Base-by-base conservation (phyloP, 805 yeast genomes). In the Teunomyces pallodes region DNA sequence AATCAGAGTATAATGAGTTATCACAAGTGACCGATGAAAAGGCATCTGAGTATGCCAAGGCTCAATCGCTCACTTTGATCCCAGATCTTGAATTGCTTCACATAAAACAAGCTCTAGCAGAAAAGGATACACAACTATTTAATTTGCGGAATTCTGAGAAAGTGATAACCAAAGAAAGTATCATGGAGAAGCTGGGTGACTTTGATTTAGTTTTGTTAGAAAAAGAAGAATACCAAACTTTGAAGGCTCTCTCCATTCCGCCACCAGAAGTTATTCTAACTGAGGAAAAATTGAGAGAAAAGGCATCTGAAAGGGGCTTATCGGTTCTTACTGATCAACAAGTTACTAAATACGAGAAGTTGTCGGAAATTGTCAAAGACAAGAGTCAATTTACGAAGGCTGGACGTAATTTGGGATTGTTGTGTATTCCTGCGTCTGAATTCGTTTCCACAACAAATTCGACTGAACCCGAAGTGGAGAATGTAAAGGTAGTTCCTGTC, bases 371-470 rank as follows among this genome's bases (percentile, higher is more conserved):
- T 49, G 45, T 50, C 4, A 45, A 31, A 26, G 49, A 49, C 45
- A 46, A 50, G 45, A 53, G 45, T 42, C 26, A 51, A 36, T 54
- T 52, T 44, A 38, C 54, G 26, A 43, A 44, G 8, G 56, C 53
- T 2, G 64, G 62, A 3, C 36, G 49, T 20, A 46, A 49, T 40
- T 44, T 47, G 53, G 84, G 83, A 2, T 56, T 77, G 43, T 58
- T 85, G 54, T 73, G 81, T 44, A 72, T 87, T 36, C 87, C 92
- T 1, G 74, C 72, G 44, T 61, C 74, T n/a, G 71, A 83, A 2
- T 84, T 79, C 54, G 70, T 86, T 51, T 82, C 87, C 0, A 84
- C 90, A 0, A 81, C 86, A 1, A 77, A 77, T 32, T 76, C 80
- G 7, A 72, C 77, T 53, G 65, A 65, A 4, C 81, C 87, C 3